Percentiles rank a stretch among this genome's conserved stretches.
These are phyloP conservation scores for Nepenthes gracilis DNA, from an alignment of 148 eudicot species.

Conservation along the genomic window DNA sequence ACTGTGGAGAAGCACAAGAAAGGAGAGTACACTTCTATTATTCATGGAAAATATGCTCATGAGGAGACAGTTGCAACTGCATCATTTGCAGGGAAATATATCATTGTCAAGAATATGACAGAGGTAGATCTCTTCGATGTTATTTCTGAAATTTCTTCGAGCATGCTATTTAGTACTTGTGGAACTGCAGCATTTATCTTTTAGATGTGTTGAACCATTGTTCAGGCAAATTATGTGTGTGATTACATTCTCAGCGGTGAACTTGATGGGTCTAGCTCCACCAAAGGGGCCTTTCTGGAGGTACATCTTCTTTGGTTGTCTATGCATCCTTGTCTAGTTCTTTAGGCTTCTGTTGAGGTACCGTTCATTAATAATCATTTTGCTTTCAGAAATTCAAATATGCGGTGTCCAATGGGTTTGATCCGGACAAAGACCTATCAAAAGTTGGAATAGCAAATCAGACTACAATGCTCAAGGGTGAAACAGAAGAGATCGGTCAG, in stretches of 20 bases:
- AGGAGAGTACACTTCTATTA: slow-evolving; percentile 91
- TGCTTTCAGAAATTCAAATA: slow-evolving; percentile 70
- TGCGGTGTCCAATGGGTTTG: slow-evolving; percentile 88
- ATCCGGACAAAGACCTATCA: slow-evolving; percentile 79
- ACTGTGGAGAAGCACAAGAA: slow-evolving; percentile 91
- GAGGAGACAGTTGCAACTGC: slow-evolving; percentile 98
- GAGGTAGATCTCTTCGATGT: slow-evolving; percentile 40
- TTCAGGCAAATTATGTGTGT: slow-evolving; percentile 81
- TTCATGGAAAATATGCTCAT: slow-evolving; percentile 89
- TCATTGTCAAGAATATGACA: slow-evolving; percentile 75
- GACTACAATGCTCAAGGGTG: slow-evolving; percentile 99
- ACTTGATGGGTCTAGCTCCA: slow-evolving; percentile 99
- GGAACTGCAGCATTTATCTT: slow-evolving; percentile 1
- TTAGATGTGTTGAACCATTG: slow-evolving; percentile 7
- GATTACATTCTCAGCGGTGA: slow-evolving; percentile 90
- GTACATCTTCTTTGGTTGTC: slow-evolving; percentile 17
- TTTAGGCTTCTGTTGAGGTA: neutral
- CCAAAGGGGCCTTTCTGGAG: slow-evolving; percentile 83
- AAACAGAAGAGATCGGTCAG: slow-evolving; percentile 97
- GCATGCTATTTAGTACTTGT: neutral
- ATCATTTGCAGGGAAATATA: slow-evolving; percentile 83
- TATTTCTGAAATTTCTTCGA: slow-evolving; percentile 3
- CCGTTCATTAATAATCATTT: neutral
- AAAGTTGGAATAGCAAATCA: slow-evolving; percentile 96
- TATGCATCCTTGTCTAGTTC: neutral